Percentiles rank a stretch among this genome's conserved stretches.
phyloP scores from a whole-genome alignment of 2,329 filamentous ascomycete species.

The Colletotrichum viniferum region DNA sequence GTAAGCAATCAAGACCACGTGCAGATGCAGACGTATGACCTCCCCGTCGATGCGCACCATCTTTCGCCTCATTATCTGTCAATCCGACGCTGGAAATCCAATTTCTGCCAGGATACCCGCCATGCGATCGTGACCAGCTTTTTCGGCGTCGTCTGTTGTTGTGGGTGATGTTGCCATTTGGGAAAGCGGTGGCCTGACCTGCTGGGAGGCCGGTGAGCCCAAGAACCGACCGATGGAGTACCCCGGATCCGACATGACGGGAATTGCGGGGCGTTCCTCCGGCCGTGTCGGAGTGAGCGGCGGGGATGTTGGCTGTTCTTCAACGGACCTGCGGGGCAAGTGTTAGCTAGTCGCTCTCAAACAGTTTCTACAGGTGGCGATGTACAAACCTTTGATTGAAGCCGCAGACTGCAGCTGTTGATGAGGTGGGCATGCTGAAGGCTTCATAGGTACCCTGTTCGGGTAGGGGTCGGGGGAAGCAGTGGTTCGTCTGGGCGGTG shows the following conservation, averaged over 20 bases:
- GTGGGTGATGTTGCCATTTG: not conserved
- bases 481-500: not conserved
- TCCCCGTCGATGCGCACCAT: not conserved
- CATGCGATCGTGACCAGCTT: not conserved
- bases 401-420: not conserved
- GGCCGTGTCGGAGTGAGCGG: not conserved
- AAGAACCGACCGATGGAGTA: constrained; percentile 1
- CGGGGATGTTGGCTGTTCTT: not conserved
- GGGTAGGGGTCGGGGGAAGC: not conserved
- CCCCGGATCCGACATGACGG: not conserved
- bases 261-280: constrained; percentile 4
- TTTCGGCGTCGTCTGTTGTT: not conserved
- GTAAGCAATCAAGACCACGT: not conserved
- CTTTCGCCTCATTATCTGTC: not conserved
- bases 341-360: not conserved
- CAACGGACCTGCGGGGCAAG: not conserved
- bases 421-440: not conserved
- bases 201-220: not conserved
- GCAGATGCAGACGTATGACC: not conserved
- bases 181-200: not conserved
- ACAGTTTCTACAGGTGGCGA: not conserved
- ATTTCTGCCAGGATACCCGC: not conserved
- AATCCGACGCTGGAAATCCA: not conserved
- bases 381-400: not conserved
- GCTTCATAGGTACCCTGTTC: not conserved